phyloP scores from a whole-genome alignment of 495 filamentous ascomycete genomes.

The Daldinia grandis region DNA sequence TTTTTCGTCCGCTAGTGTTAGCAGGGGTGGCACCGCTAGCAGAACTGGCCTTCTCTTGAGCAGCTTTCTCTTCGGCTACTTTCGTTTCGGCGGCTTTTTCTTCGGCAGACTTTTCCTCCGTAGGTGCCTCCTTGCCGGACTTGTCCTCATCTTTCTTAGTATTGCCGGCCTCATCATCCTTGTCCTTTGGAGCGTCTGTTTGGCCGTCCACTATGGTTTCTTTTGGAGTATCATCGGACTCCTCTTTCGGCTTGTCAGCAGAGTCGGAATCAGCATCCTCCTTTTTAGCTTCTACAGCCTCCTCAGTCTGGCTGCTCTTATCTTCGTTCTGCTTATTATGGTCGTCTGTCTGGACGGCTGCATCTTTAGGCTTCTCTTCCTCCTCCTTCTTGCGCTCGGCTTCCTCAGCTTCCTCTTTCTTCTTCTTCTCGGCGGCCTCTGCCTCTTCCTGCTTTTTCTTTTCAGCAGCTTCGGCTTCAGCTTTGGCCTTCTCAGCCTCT shows the following conservation, averaged over 20 bases:
- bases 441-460: conserved; percentile 40
- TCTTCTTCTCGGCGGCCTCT: conserved; percentile 48
- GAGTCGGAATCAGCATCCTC: conserved; percentile 26
- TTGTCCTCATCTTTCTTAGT: conserved; percentile 22
- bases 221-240: conserved; percentile 21
- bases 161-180: not conserved
- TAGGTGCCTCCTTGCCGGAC: conserved; percentile 6
- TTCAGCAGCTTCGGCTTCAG: conserved; percentile 55
- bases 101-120: conserved; percentile 7
- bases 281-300: conserved; percentile 26
- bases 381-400: conserved; percentile 47
- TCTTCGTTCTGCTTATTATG: conserved; percentile 26
- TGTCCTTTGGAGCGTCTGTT: conserved; percentile 17
- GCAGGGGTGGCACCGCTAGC: conserved; percentile 18
- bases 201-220: conserved; percentile 22
- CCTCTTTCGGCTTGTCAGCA: conserved; percentile 28
- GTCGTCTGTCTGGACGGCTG: conserved; percentile 50
- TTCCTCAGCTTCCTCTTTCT: conserved; percentile 36
- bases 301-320: conserved; percentile 46
- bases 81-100: conserved; percentile 25
- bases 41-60: conserved; percentile 16
- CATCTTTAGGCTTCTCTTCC: conserved; percentile 53
- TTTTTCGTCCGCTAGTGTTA: conserved; percentile 8
- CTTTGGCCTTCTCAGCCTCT: conserved; percentile 49
- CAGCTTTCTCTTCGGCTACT: conserved; percentile 24